These are phyloP conservation scores for Cyphellophora europaea DNA, from an alignment of 2,329 filamentous ascomycete genomes.

Conservation along the genomic window DNA sequence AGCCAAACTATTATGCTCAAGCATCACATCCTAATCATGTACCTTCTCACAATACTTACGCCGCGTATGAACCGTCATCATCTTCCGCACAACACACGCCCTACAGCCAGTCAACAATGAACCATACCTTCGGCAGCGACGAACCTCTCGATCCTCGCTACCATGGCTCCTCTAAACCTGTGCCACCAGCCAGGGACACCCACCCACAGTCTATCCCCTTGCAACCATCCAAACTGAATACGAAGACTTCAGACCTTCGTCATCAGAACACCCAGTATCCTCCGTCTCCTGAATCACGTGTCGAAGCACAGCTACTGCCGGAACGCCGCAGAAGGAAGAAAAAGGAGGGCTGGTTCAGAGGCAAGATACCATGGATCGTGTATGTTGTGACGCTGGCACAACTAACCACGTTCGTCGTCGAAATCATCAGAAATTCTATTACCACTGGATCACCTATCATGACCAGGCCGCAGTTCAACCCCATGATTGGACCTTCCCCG, in stretches of 20 bases:
- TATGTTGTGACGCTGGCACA: constrained; percentile 72
- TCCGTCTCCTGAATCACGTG: constrained; percentile 47
- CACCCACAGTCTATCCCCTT: constrained; percentile 14
- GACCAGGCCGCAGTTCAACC: constrained; percentile 81
- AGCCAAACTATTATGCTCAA: background rate
- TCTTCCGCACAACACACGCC: background rate
- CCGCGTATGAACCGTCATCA: no score
- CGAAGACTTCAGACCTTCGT: constrained; percentile 9
- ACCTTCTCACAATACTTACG: no score
- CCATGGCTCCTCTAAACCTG: constrained; percentile 6
- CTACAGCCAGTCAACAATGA: background rate
- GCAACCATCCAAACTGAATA: constrained; percentile 12
- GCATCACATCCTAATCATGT: background rate
- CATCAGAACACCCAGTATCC: constrained; percentile 33
- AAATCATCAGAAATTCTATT: constrained; percentile 77
- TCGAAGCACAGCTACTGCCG: constrained; percentile 15
- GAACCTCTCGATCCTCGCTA: constrained; percentile 3
- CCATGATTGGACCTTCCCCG: constrained; percentile 90
- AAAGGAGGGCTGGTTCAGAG: constrained; percentile 46
- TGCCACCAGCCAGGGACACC: constrained; percentile 5
- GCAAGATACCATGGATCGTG: constrained; percentile 65
- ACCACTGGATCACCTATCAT: constrained; percentile 61
- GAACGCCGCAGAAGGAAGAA: constrained; percentile 18
- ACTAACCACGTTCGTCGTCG: constrained; percentile 76
- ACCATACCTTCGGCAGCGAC: background rate